Base-by-base conservation (phyloP, 73 alveolate species). In the Paramecium biaurelia region DNA sequence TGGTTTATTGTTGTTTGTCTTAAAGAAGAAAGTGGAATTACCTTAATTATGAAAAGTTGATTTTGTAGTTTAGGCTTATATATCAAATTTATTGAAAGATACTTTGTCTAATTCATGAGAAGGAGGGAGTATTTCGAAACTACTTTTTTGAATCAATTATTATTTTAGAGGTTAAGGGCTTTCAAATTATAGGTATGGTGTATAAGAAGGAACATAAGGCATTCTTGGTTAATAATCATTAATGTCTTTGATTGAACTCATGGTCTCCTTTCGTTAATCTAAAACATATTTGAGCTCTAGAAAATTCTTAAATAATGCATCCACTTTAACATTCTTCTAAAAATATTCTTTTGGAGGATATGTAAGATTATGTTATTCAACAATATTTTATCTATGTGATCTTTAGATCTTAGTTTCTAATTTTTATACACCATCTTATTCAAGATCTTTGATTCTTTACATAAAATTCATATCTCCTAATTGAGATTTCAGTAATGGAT, bases 321-420 rank as follows among this genome's bases (percentile, higher is more conserved):
- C 90, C 0, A 79, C 72, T 45, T 79, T 79, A 4, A 8, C 32
- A 47, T 47, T 38, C 74, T 47, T 79, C 56, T 79, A 47, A 79
- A 79, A 79, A 47, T 43, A 79, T 43, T 79, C 90, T 34, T 45
- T 79, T 23, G 90, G 90, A 18, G 90, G 90, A 43, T 41, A 47
- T 0, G 74, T 47, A 14, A 79, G 32, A 20, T 47, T 47, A 34
- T 79, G 90, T 2, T 38, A 23, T 18, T 79, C 90, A 4, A 79
- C 70, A 10, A 79, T 45, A 10, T 79, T 79, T 6, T 23, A 6
- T 42, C 42, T 47, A 10, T 79, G 45, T 5, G 45, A 26, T 43
- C 47, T 43, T 34, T 23, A 14, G 32, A 79, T 43, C 24, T 41
- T 79, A 15, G 90, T 32, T 7, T 79, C 70, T 11, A 42, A 14